These are phyloP conservation scores for Podaxis mareebaensis DNA, from an alignment of 768 basidiomycete species.

Conservation along the genomic window DNA sequence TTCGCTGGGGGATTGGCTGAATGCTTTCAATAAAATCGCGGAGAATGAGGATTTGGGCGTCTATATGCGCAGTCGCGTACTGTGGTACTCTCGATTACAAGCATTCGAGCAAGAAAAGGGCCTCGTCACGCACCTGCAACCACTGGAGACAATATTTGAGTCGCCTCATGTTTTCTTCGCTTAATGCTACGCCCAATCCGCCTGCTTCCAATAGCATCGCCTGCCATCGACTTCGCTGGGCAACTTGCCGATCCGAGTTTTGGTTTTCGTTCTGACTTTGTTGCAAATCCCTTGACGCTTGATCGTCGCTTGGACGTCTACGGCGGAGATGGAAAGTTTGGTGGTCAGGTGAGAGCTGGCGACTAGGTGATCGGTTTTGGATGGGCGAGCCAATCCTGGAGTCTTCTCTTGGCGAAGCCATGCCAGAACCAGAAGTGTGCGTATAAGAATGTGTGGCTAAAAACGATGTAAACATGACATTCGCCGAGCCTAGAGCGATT, in stretches of 20 bases:
- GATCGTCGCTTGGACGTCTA: neutral
- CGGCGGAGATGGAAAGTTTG: neutral
- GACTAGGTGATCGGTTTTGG: conserved; percentile 3
- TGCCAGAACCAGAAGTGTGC: conserved; percentile 33
- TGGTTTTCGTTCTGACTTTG: conserved; percentile 8
- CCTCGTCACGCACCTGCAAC: conserved; percentile 65
- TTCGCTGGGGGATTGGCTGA: conserved; percentile 45
- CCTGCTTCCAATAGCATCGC: conserved; percentile 83
- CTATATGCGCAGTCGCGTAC: conserved; percentile 88
- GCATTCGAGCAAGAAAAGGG: neutral
- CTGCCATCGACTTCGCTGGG: conserved; percentile 82
- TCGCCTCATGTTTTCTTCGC: conserved; percentile 88
- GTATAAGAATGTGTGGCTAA: conserved; percentile 11
- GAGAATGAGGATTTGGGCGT: conserved; percentile 81
- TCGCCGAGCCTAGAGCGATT: conserved; percentile 1
- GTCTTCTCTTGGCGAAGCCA: conserved; percentile 32
- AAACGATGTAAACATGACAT: conserved; percentile 3
- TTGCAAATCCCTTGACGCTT: neutral
- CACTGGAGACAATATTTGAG: conserved; percentile 86
- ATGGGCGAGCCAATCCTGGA: conserved; percentile 28
- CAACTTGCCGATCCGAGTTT: conserved; percentile 52
- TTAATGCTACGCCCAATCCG: conserved; percentile 83
- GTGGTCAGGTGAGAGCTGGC: neutral
- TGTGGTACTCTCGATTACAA: conserved; percentile 52
- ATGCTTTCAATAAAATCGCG: conserved; percentile 81